Evolutionary conservation across 148 eudicot species (phyloP), one percentile per base, ranked within the genome.

Genomic region (Nepenthes mirabilis): DNA sequence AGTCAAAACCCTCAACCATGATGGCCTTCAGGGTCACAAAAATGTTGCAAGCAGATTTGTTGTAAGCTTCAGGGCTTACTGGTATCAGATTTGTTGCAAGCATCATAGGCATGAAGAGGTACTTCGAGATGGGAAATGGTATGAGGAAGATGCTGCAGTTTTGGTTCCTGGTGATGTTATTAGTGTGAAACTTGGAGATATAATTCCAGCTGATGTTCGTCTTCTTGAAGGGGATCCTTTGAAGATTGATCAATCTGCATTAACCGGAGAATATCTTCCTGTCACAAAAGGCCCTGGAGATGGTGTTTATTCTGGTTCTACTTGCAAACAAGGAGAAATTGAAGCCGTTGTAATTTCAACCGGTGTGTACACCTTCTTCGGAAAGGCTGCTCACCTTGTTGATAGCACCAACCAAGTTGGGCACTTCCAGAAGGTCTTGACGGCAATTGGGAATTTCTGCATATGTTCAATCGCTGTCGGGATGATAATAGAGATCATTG

Each of bases 171-270:
- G 87, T 14, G 87, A 83, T 48, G 54, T 83, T 56, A 49, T 83
- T 52, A 83, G 87, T 45, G 65, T 83, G 11, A 83, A 83, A 58
- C 82, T 83, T 1, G 87, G 87, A 52, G 87, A 83, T 72, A 83
- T 83, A n/a, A 53, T 83, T 60, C 87, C 87, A 2, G 87, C 87
- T 1, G 87, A 79, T 72, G 80, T 84, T 72, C 84, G 87, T 55
- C 75, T 83, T 50, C 87, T 83, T 33, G 87, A 83, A n/a, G 87
- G 87, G 2, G 87, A 83, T 72, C 87, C 87, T 6, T 67, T 82
- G 52, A 82, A 82, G 72, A 82, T 82, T 62, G 87, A 82, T 48
- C 87, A 82, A 76, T 82, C 87, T 67, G 83, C 87, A 68, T 64
- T 82, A 33, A 82, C 87, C 0, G 87, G 87, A 9, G 87, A 82